Evolutionary conservation across 164 flowering plant species (phyloP), one percentile per base, ranked within the genome.

Genomic region (Chimonanthus praecox): DNA sequence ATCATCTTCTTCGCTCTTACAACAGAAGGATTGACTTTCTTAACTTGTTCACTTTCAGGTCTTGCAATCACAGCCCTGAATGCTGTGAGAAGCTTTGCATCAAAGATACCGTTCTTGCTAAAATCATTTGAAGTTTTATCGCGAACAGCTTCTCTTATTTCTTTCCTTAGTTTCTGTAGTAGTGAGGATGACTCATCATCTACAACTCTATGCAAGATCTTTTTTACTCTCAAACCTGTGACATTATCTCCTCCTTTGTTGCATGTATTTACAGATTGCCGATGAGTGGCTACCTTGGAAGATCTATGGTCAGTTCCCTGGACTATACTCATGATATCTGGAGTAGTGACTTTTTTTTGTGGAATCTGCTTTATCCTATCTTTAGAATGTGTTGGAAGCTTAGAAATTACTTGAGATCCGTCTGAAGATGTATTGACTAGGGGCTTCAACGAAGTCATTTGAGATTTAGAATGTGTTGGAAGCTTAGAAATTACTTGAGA

Each of bases 1-100:
- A 90, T 72, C 69, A 84, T 75, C 72, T 82, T 89, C 80, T 90
- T 95, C 21, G 80, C 72, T 83, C 79, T 91, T 49, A 89, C 62
- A 72, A 88, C 81, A 9, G 79, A 71, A 80, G 89, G 75, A 64
- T 84, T 68, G 21, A 80, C 67, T 64, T 79, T 89, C 68, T 76
- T 85, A 43, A 74, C 77, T n/a, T 80, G 80, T 76, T 85, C 94
- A 68, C 84, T 66, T 74, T 60, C 78, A 16, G 90, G 86, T 77
- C 87, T 88, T 3, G 83, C 83, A 51, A 92, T 84, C 64, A 87
- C 98, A 78, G 91, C 86, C 74, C 98, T 85, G 74, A 96, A 96
- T 71, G 99, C 99, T 73, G 85, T 80, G 72, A 96, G 90, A 81
- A 95, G 97, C 81, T 92, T 84, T 66, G 92, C 90, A 73, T 94